Evolutionary conservation across 805 yeast genomes (phyloP).

Genomic region (Alloascoidea africana): DNA sequence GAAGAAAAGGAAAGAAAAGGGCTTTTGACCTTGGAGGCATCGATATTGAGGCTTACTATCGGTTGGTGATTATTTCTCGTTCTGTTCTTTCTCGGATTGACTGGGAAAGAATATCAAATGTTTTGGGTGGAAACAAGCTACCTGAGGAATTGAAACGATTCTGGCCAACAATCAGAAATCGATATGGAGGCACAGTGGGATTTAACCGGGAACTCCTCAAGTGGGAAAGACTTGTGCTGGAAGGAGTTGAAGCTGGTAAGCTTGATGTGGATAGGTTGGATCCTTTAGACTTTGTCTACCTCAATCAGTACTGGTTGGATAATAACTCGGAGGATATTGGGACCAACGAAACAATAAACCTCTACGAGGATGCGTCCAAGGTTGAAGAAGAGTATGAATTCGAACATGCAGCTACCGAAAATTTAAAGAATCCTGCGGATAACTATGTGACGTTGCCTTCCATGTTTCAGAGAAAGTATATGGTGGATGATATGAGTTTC

Average conservation of each 20-base stretch:
- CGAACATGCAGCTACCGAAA: conserved; percentile 13
- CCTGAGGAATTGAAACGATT: conserved; percentile 35
- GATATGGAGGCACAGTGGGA: conserved; percentile 44
- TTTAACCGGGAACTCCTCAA: conserved; percentile 34
- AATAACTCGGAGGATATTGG: conserved; percentile 21
- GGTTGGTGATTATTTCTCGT: conserved; percentile 54
- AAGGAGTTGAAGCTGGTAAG: conserved; percentile 39
- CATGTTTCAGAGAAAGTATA: conserved; percentile 55
- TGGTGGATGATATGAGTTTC: conserved; percentile 14
- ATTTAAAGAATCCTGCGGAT: conserved; percentile 12
- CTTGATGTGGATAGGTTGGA: conserved; percentile 23
- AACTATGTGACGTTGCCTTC: conserved; percentile 42
- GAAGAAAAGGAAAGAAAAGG: conserved; percentile 1
- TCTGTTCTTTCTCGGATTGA: conserved; percentile 43
- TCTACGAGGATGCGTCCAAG: conserved; percentile 24
- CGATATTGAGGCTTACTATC: conserved; percentile 37
- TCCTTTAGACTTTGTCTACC: conserved; percentile 30
- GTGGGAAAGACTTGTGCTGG: conserved; percentile 54
- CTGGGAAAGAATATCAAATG: conserved; percentile 43
- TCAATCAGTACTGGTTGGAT: conserved; percentile 53
- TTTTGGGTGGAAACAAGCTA: conserved; percentile 26
- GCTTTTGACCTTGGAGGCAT: conserved; percentile 28
- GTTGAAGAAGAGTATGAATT: conserved; percentile 33
- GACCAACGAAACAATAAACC: conserved; percentile 10
- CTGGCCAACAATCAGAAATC: conserved; percentile 58